Evolutionary conservation across 805 yeast genomes (phyloP), one percentile per base, ranked within the genome.

Genomic region (Teunomyces panamensis): DNA sequence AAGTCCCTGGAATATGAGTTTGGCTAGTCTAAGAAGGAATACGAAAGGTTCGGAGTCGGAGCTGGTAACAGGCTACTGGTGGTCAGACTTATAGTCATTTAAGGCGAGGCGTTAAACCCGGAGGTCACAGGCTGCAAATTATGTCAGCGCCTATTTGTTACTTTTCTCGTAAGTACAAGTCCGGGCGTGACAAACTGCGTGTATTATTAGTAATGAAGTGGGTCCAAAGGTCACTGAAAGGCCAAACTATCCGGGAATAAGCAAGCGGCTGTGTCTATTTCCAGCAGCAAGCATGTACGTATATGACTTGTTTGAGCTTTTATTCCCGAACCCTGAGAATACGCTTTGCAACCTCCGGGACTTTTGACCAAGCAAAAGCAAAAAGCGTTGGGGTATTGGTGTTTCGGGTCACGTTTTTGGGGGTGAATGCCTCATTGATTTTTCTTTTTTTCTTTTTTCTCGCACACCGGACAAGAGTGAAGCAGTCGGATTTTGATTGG

Each of bases 391-490:
- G 24, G 24, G 24, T 37, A 37, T 11, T 9, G 30, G 6, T 8
- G 41, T 37, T 37, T 37, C 26, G 41, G 24, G 41, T 20, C 27
- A 20, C n/a, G 30, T 37, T 24, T 37, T 20, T 17, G 33, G 24
- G 16, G 24, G 24, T 20, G 24, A 20, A 20, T 20, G 24, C 24
- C 24, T 20, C 24, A 20, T 20, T 20, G 24, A 20, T 30, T 30
- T 10, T 30, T 9, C 30, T 4, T 29, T 29, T 11, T 30, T 30
- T 35, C 2, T 17, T 17, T 36, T 26, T 29, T 29, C 17, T 39
- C 34, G 43, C 34, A 28, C 27, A 20, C 29, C 41, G 34, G 32
- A 29, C 43, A 14, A 30, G 43, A 29, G 34, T 39, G 43, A 30
- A 39, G 34, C 34, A 30, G 34, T 10, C 43, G 34, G 42, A 28